Conservation (phyloP, 2,329 filamentous ascomycete genomes). For the Chrysosporium queenslandicum region DNA sequence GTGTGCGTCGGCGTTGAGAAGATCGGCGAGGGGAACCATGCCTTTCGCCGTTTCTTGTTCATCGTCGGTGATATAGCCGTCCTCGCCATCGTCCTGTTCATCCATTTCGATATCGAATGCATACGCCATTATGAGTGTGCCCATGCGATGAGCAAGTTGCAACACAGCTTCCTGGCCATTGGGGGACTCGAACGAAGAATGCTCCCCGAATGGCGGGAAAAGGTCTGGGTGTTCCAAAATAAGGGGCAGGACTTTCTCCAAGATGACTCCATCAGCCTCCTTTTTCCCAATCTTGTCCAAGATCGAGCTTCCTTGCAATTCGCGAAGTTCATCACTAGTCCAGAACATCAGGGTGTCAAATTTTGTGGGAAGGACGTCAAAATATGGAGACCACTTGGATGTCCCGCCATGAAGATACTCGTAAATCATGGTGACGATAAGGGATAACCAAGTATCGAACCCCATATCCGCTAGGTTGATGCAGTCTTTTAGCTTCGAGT, state of each 20-base stretch:
- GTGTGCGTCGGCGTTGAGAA: slow-evolving; percentile 78
- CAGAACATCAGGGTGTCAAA: slow-evolving; percentile 93
- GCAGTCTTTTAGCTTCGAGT: slow-evolving; percentile 54
- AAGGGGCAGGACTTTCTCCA: slow-evolving; percentile 46
- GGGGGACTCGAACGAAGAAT: slow-evolving; percentile 35
- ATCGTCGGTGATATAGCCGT: slow-evolving; percentile 49
- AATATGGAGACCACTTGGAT: slow-evolving; percentile 69
- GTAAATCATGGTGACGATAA: slow-evolving; percentile 73
- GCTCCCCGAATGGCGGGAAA: slow-evolving; percentile 33
- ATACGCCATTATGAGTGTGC: slow-evolving; percentile 83
- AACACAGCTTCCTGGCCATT: slow-evolving; percentile 41
- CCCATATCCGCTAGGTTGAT: slow-evolving; percentile 46
- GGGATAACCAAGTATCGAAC: slow-evolving; percentile 44
- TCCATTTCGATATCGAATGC: slow-evolving; percentile 67
- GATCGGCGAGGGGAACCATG: slow-evolving; percentile 85
- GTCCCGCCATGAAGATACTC: slow-evolving; percentile 51
- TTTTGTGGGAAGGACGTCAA: slow-evolving; percentile 57
- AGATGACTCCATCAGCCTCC: slow-evolving; percentile 61
- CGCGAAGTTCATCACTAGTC: slow-evolving; percentile 56
- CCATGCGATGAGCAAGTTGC: slow-evolving; percentile 63
- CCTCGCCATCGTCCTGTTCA: slow-evolving; percentile 43
- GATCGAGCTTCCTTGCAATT: slow-evolving; percentile 70
- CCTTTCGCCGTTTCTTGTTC: slow-evolving; percentile 62
- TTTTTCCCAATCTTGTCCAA: slow-evolving; percentile 64
- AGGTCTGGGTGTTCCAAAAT: slow-evolving; percentile 33